phyloP scores from a whole-genome alignment of 2,329 filamentous ascomycete genomes.

The Cordyceps cicadae region DNA sequence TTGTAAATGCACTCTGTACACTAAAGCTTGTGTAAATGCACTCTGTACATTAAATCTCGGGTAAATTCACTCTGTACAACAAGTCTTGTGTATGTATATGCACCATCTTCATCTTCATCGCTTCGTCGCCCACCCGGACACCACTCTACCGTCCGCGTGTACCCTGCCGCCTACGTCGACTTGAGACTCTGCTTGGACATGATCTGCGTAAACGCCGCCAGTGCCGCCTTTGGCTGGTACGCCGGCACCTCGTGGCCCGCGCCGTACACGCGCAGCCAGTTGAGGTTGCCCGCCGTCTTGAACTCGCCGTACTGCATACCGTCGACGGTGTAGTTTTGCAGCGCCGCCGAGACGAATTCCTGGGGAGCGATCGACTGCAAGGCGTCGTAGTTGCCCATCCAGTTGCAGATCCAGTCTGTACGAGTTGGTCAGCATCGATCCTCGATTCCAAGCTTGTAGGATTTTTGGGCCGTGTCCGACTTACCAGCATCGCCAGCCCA shows the following conservation, averaged over 20 bases:
- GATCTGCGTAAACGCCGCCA: constrained; percentile 6
- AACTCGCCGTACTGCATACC: constrained; percentile 39
- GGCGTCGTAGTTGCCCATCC: constrained; percentile 40
- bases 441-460: background rate
- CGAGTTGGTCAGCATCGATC: background rate
- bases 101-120: background rate
- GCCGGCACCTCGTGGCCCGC: constrained; percentile 32
- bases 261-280: constrained; percentile 39
- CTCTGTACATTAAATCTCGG: too few relatives aligned
- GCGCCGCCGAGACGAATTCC: constrained; percentile 31
- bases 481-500: constrained; percentile 46
- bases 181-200: constrained; percentile 9
- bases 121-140: too few relatives aligned
- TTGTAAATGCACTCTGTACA: too few relatives aligned
- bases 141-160: too few relatives aligned
- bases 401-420: constrained; percentile 49
- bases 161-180: background rate
- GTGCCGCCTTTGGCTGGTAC: constrained; percentile 15
- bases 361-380: constrained; percentile 38
- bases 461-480: constrained; percentile 6
- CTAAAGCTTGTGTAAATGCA: too few relatives aligned
- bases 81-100: background rate
- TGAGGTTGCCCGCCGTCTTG: constrained; percentile 42
- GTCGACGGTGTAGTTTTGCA: constrained; percentile 38
- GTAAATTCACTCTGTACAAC: background rate